Percentiles rank a stretch among this genome's conserved stretches.
These are phyloP conservation scores for Tripterygium wilfordii DNA, from an alignment of 177 flowering plant species.

Conservation along the genomic window DNA sequence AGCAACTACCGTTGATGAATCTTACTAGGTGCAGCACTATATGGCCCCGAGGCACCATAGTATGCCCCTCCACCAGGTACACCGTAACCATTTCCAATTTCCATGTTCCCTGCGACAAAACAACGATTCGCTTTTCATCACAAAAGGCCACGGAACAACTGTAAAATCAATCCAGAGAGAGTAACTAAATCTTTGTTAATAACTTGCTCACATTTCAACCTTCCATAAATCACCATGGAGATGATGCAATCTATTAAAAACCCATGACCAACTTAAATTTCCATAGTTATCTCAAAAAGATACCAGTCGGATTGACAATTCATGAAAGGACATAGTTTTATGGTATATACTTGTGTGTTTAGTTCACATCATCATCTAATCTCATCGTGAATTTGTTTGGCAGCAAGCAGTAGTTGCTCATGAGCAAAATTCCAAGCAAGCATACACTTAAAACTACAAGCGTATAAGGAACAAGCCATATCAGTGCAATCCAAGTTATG, in stretches of 20 bases:
- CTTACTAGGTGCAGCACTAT: conserved; percentile 27
- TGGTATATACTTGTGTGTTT: too few species aligned
- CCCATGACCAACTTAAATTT: neutral
- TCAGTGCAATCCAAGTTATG: too few species aligned
- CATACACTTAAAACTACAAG: too few species aligned
- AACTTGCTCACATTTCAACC: neutral
- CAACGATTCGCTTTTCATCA: too few species aligned
- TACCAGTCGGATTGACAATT: neutral
- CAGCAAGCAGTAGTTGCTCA: too few species aligned
- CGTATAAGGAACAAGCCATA: too few species aligned
- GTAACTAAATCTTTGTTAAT: too few species aligned
- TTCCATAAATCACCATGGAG: neutral
- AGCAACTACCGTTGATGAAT: neutral
- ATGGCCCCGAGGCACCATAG: conserved; percentile 34
- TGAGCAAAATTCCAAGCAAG: too few species aligned
- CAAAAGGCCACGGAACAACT: neutral
- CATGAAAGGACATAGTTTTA: too few species aligned
- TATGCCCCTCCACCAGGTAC: conserved; percentile 97
- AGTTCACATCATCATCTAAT: too few species aligned
- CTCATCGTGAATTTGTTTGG: too few species aligned
- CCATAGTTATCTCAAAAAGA: neutral
- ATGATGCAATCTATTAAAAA: neutral
- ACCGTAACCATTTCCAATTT: conserved; percentile 98
- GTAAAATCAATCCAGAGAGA: neutral
- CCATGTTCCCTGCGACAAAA: conserved; percentile 48